phyloP scores from a whole-genome alignment of 768 basidiomycete species.

The Auriscalpium microsporum region DNA sequence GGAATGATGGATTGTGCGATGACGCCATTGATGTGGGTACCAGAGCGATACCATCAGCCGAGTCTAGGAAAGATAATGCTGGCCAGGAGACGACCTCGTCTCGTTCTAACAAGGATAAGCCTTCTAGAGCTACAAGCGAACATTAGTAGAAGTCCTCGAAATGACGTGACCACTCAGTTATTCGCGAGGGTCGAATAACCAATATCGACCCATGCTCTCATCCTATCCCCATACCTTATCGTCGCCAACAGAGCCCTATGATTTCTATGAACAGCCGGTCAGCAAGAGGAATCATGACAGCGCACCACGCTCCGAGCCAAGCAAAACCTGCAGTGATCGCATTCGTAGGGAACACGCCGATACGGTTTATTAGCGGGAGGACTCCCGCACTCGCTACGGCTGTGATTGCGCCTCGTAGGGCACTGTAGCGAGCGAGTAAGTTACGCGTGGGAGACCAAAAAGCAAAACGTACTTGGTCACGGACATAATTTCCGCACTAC shows the following conservation, averaged over 20 bases:
- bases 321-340: slow-evolving; percentile 35
- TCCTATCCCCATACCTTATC: slow-evolving; percentile 46
- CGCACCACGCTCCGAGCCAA: slow-evolving; percentile 47
- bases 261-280: not conserved
- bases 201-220: slow-evolving; percentile 50
- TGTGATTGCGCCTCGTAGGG: slow-evolving; percentile 37
- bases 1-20: too few species aligned
- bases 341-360: slow-evolving; percentile 46
- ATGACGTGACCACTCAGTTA: slow-evolving; percentile 13
- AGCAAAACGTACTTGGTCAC: slow-evolving; percentile 38
- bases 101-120: too few species aligned
- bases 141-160: too few species aligned
- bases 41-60: too few species aligned
- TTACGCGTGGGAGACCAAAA: not conserved
- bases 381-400: slow-evolving; percentile 36
- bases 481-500: slow-evolving; percentile 56
- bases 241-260: slow-evolving; percentile 42
- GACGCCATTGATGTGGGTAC: too few species aligned
- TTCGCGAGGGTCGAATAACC: slow-evolving; percentile 40
- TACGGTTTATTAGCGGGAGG: slow-evolving; percentile 43
- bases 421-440: slow-evolving; percentile 25
- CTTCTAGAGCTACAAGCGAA: too few species aligned
- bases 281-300: not conserved
- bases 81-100: too few species aligned
- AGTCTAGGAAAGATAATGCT: too few species aligned